These are phyloP conservation scores for Pleurotus tuoliensis DNA, from an alignment of 768 basidiomycete genomes.

Conservation along the genomic window DNA sequence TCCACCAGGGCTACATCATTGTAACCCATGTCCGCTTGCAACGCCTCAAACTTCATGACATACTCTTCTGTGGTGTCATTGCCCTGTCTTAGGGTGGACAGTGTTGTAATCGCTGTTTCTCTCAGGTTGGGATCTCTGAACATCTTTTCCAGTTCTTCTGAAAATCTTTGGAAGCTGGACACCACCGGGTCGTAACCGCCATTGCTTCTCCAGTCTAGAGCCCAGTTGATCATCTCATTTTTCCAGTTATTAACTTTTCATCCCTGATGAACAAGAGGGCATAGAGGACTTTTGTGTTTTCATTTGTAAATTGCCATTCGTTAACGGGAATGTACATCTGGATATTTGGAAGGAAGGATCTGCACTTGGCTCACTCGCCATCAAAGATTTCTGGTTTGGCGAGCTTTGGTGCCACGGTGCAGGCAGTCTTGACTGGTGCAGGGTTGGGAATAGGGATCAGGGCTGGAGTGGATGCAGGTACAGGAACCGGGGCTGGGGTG, in stretches of 20 bases:
- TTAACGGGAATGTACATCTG: background rate
- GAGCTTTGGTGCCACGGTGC: background rate
- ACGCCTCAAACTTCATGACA: background rate
- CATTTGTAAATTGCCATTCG: background rate
- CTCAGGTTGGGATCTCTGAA: background rate
- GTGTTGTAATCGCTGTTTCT: background rate
- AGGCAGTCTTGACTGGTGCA: too few relatives aligned
- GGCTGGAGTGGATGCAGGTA: too few relatives aligned
- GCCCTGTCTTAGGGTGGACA: background rate
- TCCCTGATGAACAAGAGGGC: background rate
- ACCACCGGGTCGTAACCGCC: background rate
- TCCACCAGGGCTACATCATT: background rate
- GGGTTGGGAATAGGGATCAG: too few relatives aligned
- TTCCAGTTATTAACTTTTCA: background rate
- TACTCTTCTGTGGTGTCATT: background rate
- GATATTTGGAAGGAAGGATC: background rate
- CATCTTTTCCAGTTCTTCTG: background rate
- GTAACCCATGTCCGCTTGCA: background rate
- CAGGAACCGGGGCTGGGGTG: too few relatives aligned
- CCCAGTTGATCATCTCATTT: background rate
- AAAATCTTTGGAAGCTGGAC: background rate
- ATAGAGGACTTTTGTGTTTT: background rate
- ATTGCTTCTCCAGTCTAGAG: background rate
- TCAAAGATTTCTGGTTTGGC: background rate
- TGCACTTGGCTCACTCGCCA: background rate